Conservation (phyloP, 345 rosid genomes). For the Turnera subulata region DNA sequence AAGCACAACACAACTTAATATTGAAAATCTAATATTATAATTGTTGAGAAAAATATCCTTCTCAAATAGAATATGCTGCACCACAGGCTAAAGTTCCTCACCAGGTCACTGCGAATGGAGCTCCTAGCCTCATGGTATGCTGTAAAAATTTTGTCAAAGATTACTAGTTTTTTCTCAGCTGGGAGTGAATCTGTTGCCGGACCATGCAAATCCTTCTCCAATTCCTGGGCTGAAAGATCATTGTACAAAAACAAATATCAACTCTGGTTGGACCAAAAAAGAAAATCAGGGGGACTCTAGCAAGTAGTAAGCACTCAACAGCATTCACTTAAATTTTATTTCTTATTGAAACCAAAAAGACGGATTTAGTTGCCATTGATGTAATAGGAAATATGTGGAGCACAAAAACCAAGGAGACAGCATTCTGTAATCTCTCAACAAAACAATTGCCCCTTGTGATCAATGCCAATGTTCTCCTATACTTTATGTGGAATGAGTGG, state of each 20-base stretch:
- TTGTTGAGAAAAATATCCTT: background rate
- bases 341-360: background rate
- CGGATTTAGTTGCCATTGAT: background rate
- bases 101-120: constrained; percentile 89
- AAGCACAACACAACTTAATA: no score
- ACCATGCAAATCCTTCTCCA: constrained; percentile 93
- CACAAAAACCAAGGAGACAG: no score
- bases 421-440: no score
- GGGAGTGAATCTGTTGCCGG: constrained; percentile 61
- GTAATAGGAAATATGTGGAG: no score
- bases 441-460: no score
- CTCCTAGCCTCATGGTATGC: constrained; percentile 95
- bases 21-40: background rate
- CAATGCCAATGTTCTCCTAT: no score
- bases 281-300: background rate
- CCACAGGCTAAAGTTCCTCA: constrained; percentile 24
- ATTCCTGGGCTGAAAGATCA: constrained; percentile 76
- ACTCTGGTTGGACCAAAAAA: background rate
- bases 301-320: background rate
- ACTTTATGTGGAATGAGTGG: no score
- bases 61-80: background rate
- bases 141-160: constrained; percentile 81
- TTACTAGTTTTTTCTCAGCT: constrained; percentile 69
- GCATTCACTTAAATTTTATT: background rate
- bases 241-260: constrained; percentile 6